phyloP scores from a whole-genome alignment of 306 rosid genomes.

The Quercus parvula region DNA sequence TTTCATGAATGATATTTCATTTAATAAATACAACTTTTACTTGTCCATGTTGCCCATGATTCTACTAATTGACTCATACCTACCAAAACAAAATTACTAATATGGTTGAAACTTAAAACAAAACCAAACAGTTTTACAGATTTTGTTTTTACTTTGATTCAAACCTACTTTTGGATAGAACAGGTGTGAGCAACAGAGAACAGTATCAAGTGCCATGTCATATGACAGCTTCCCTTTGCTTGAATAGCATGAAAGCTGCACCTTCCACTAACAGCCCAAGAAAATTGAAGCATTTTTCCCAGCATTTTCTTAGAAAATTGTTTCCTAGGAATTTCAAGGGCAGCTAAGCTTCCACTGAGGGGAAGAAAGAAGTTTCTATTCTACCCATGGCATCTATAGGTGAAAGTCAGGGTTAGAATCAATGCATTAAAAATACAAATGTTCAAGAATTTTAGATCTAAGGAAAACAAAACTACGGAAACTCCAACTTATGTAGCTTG shows the following conservation, averaged over 20 bases:
- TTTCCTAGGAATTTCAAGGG: not conserved
- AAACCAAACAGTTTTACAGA: not conserved
- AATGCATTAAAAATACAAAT: not conserved
- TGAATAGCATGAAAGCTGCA: not conserved
- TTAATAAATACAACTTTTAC: not conserved
- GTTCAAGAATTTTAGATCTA: not conserved
- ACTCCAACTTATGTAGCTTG: not conserved
- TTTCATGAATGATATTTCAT: not conserved
- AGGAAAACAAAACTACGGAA: not conserved
- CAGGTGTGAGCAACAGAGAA: not conserved
- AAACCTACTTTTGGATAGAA: not conserved
- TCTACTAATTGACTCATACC: not conserved
- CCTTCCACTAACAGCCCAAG: not conserved
- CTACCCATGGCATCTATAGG: not conserved
- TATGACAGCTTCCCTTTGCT: not conserved
- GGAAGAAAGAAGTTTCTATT: not conserved
- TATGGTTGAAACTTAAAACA: not conserved
- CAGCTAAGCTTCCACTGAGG: not conserved
- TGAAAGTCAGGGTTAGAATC: not conserved
- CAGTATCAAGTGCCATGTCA: not conserved
- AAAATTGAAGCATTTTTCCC: not conserved
- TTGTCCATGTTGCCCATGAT: not conserved
- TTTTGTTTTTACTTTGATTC: too few species aligned
- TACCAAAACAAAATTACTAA: not conserved
- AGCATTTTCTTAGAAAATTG: not conserved